phyloP scores from a whole-genome alignment of 2,329 filamentous ascomycete genomes.

The Cyphellophora attinorum region DNA sequence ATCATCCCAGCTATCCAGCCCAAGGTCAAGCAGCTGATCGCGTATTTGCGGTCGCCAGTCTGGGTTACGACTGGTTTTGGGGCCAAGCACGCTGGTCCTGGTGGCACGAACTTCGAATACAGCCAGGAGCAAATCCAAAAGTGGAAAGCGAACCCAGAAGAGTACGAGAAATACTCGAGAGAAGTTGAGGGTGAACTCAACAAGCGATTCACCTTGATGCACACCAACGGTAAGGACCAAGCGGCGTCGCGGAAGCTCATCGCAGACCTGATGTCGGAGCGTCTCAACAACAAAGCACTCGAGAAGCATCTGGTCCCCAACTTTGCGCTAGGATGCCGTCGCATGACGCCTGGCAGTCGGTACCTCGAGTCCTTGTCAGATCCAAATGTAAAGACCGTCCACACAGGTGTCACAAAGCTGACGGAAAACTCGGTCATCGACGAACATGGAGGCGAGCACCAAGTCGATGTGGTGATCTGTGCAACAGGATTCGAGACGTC shows the following conservation, averaged over 20 bases:
- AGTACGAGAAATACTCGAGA: conserved; percentile 33
- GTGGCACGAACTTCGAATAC: conserved; percentile 14
- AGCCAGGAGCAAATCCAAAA: conserved; percentile 3
- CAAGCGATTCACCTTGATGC: conserved; percentile 34
- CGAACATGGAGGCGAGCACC: conserved; percentile 12
- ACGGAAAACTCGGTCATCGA: conserved; percentile 13
- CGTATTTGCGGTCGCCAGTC: conserved; percentile 51
- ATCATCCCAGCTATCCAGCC: conserved; percentile 44
- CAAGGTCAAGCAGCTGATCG: conserved; percentile 37
- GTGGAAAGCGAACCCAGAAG: neutral
- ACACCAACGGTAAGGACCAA: conserved; percentile 18
- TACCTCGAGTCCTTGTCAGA: conserved; percentile 33
- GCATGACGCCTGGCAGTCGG: conserved; percentile 32
- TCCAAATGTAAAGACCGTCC: conserved; percentile 12
- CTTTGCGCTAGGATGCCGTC: conserved; percentile 32
- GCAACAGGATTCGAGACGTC: conserved; percentile 20
- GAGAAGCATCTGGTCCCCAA: conserved; percentile 36
- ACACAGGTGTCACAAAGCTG: conserved; percentile 9
- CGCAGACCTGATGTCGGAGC: conserved; percentile 26
- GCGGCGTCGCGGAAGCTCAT: conserved; percentile 17
- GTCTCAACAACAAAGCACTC: conserved; percentile 26
- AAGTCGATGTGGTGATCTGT: conserved; percentile 20
- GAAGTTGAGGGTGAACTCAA: conserved; percentile 42
- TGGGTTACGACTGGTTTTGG: conserved; percentile 34
- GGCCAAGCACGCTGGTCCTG: conserved; percentile 5